Percentiles rank a stretch among this genome's conserved stretches.
These are phyloP conservation scores for Bimuria novae-zelandiae DNA, from an alignment of 2,329 filamentous ascomycete genomes.

Conservation along the genomic window DNA sequence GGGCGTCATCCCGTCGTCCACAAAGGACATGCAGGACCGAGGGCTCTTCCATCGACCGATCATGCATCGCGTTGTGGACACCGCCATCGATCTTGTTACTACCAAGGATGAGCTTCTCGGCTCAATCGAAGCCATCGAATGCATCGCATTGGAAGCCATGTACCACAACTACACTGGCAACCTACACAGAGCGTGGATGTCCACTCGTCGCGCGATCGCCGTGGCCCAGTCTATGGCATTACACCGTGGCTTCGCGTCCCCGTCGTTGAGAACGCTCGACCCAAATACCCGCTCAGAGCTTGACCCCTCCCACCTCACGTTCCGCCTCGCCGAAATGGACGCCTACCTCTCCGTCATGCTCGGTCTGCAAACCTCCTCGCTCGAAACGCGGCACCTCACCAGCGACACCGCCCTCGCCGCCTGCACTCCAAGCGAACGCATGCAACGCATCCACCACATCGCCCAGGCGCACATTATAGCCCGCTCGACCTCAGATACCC, in stretches of 20 bases:
- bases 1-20: conserved; percentile 12
- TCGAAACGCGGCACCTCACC: conserved; percentile 24
- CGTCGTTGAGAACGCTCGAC: conserved; percentile 30
- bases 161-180: conserved; percentile 49
- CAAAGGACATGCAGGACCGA: conserved; percentile 21
- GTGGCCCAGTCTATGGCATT: conserved; percentile 52
- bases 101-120: conserved; percentile 46
- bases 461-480: conserved; percentile 47
- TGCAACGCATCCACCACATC: conserved; percentile 41
- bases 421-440: conserved; percentile 30
- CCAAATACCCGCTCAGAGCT: conserved; percentile 6
- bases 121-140: conserved; percentile 50
- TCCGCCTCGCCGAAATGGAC: conserved; percentile 46
- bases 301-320: conserved; percentile 42
- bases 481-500: conserved; percentile 41
- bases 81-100: conserved; percentile 39
- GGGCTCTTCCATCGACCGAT: conserved; percentile 25
- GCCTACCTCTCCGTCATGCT: conserved; percentile 49
- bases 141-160: conserved; percentile 49
- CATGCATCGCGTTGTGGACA: conserved; percentile 35
- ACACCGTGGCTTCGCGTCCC: conserved; percentile 44
- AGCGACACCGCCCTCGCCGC: conserved; percentile 4
- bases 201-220: conserved; percentile 45
- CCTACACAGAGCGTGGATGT: conserved; percentile 48
- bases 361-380: conserved; percentile 44